Conservation (phyloP, 306 rosid species). For the Cicer bijugum region DNA sequence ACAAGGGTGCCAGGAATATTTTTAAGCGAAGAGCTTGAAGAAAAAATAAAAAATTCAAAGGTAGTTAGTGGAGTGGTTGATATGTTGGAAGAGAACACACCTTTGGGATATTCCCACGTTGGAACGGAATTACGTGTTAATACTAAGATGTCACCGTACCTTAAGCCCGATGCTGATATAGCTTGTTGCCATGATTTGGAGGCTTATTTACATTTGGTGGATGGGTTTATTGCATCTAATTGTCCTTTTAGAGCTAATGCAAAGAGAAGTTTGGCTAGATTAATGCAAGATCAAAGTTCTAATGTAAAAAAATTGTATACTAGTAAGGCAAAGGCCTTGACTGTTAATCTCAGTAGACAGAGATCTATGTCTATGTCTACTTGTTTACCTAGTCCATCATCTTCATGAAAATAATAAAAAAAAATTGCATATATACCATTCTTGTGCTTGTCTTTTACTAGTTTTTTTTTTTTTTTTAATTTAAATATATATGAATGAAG, state of each 20-base stretch:
- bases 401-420: constrained; percentile 27
- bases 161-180: constrained; percentile 86
- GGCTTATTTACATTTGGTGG: constrained; percentile 91
- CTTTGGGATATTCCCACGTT: constrained; percentile 76
- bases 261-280: constrained; percentile 72
- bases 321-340: constrained; percentile 70
- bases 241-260: constrained; percentile 86
- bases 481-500: not conserved
- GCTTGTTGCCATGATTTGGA: constrained; percentile 93
- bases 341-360: constrained; percentile 56
- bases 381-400: constrained; percentile 82
- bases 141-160: constrained; percentile 82
- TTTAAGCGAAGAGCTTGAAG: constrained; percentile 57
- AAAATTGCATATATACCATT: not conserved
- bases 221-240: constrained; percentile 83
- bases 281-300: constrained; percentile 72
- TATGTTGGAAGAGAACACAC: constrained; percentile 58
- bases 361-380: constrained; percentile 48
- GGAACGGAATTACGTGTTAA: constrained; percentile 79
- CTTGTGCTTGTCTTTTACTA: not conserved
- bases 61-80: constrained; percentile 50
- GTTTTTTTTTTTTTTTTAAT: not conserved
- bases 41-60: constrained; percentile 48
- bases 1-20: constrained; percentile 68
- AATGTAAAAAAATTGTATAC: constrained; percentile 82